phyloP scores from a whole-genome alignment of 2,329 filamentous ascomycete genomes.

The Fusarium keratoplasticum region DNA sequence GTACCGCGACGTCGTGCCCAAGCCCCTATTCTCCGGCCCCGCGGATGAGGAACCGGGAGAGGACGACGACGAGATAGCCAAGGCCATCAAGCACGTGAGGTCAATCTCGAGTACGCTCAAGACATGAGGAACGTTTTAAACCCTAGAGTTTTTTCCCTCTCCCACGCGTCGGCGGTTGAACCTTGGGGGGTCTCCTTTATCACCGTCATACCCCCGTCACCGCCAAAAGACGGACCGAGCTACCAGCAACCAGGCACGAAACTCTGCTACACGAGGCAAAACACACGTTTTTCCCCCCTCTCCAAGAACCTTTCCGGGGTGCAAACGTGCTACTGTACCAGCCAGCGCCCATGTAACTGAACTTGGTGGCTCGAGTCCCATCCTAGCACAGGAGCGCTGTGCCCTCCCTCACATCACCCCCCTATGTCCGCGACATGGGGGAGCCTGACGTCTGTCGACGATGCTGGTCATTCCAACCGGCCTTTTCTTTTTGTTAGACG shows the following conservation, averaged over 20 bases:
- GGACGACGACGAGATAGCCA: slow-evolving; percentile 47
- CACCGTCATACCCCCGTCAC: slow-evolving; percentile 16
- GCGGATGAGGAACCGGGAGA: slow-evolving; percentile 38
- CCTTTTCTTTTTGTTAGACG: slow-evolving; percentile 1
- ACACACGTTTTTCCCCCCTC: background rate
- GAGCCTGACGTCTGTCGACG: slow-evolving; percentile 29
- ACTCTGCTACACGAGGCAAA: slow-evolving; percentile 8
- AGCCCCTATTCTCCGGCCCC: slow-evolving; percentile 43
- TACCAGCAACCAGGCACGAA: background rate
- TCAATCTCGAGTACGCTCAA: slow-evolving; percentile 48
- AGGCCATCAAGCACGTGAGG: slow-evolving; percentile 47
- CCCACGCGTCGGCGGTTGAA: slow-evolving; percentile 13
- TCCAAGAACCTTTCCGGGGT: background rate
- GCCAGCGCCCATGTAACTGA: background rate
- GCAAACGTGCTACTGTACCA: background rate
- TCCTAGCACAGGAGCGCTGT: background rate
- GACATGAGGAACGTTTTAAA: slow-evolving; percentile 23
- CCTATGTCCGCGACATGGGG: slow-evolving; percentile 32
- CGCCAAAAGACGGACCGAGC: slow-evolving; percentile 5
- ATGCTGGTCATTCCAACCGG: slow-evolving; percentile 30
- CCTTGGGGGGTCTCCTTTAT: slow-evolving; percentile 19
- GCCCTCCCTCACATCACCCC: background rate
- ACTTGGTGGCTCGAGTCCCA: background rate
- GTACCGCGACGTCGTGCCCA: slow-evolving; percentile 40
- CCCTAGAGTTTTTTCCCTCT: background rate